Conservation (phyloP, 1,284 basidiomycete species). For the Cutaneotrichosporon dermatis region DNA sequence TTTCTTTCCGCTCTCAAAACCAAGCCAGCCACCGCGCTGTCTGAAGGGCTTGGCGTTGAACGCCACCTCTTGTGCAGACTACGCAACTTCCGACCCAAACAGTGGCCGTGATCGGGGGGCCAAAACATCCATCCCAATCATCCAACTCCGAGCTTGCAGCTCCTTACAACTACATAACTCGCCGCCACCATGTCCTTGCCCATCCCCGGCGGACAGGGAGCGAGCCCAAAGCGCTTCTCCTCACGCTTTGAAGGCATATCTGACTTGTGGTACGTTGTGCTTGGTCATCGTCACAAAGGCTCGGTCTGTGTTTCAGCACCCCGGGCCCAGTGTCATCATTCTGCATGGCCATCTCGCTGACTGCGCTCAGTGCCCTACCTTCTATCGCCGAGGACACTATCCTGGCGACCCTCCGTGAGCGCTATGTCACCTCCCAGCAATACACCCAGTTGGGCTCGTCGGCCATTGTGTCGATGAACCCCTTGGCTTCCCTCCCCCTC, state of each 20-base stretch:
- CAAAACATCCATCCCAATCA: background rate
- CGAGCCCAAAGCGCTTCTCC: slow-evolving; percentile 13
- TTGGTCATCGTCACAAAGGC: too few species aligned
- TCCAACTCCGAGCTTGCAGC: background rate
- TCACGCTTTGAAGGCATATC: slow-evolving; percentile 37
- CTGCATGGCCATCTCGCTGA: background rate
- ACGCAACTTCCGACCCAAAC: too few species aligned
- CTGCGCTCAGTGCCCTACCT: slow-evolving; percentile 27
- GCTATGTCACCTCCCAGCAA: slow-evolving; percentile 75
- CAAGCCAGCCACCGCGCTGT: too few species aligned
- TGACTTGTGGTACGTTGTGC: slow-evolving; percentile 35
- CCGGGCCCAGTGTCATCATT: too few species aligned
- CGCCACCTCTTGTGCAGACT: background rate
- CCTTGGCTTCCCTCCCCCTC: slow-evolving; percentile 74
- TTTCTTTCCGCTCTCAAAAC: too few species aligned
- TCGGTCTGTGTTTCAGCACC: too few species aligned
- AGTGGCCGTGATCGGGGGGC: background rate
- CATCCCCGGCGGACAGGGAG: slow-evolving; percentile 5
- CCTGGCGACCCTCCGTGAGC: slow-evolving; percentile 69
- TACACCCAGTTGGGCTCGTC: slow-evolving; percentile 72
- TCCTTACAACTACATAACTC: background rate
- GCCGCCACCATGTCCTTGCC: slow-evolving; percentile 14
- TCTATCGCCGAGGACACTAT: slow-evolving; percentile 48
- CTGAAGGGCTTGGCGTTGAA: background rate
- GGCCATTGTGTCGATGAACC: slow-evolving; percentile 75